Conservation (phyloP, 164 flowering plant species). For the Vitis amurensis region DNA sequence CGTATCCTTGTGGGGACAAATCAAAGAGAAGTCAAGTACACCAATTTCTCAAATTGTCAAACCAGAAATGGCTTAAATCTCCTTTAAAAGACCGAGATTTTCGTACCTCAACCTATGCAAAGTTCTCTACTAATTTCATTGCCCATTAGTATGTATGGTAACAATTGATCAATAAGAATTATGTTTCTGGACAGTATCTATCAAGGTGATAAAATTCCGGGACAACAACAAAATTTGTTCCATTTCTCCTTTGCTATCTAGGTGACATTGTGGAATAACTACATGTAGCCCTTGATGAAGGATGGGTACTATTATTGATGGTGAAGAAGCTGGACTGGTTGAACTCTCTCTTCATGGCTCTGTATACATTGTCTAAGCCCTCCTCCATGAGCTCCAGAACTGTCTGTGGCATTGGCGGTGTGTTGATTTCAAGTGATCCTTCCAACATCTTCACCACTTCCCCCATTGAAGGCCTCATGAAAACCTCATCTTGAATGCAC, state of each 20-base stretch:
- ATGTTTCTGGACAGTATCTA: no score
- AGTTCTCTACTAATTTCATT: no score
- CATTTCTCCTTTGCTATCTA: conserved; percentile 34
- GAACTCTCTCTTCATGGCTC: conserved; percentile 73
- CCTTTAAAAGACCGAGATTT: no score
- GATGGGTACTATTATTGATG: conserved; percentile 29
- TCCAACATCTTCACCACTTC: conserved; percentile 92
- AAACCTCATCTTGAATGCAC: conserved; percentile 93
- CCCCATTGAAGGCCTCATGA: conserved; percentile 88
- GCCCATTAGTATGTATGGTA: no score
- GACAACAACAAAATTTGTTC: no score
- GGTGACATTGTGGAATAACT: conserved; percentile 92
- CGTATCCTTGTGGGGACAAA: no score
- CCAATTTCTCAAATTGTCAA: no score
- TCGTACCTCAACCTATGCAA: no score
- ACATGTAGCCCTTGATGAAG: conserved; percentile 74
- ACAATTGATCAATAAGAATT: no score
- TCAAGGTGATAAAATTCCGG: no score
- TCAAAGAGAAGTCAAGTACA: no score
- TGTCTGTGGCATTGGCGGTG: conserved; percentile 87
- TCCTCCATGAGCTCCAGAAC: conserved; percentile 74
- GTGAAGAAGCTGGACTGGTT: conserved; percentile 49
- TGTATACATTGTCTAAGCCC: conserved; percentile 83
- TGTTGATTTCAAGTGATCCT: conserved; percentile 59
- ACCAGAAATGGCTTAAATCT: no score